These are phyloP conservation scores for Boletus calvinii DNA, from an alignment of 1,284 basidiomycete species.

Conservation along the genomic window DNA sequence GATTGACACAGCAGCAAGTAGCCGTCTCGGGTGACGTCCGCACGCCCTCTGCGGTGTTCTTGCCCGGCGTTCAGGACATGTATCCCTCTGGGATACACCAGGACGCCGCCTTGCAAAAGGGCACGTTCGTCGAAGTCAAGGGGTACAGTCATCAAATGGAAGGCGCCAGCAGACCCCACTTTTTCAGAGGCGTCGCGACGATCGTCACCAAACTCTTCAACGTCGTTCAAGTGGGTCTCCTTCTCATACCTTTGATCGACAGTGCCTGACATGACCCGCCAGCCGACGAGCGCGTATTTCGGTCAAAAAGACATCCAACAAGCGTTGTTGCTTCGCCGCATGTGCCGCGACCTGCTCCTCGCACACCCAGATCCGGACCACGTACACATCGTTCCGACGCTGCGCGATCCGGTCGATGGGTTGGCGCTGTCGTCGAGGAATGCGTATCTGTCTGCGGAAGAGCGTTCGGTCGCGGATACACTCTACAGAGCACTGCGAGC, in stretches of 20 bases:
- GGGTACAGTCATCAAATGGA: conserved; percentile 90
- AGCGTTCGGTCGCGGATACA: conserved; percentile 68
- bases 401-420: conserved; percentile 58
- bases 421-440: conserved; percentile 94
- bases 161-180: conserved; percentile 79
- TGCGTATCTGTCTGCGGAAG: conserved; percentile 70
- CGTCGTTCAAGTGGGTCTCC: conserved; percentile 67
- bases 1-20: conserved; percentile 40
- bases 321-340: conserved; percentile 81
- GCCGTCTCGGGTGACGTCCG: conserved; percentile 30
- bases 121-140: conserved; percentile 90
- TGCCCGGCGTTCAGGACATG: conserved; percentile 78
- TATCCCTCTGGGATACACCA: conserved; percentile 89
- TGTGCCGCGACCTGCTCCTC: conserved; percentile 81
- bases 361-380: conserved; percentile 69
- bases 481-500: conserved; percentile 70
- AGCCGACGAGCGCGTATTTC: conserved; percentile 94
- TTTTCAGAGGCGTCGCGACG: conserved; percentile 96
- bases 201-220: conserved; percentile 96
- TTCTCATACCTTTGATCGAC: neutral
- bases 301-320: conserved; percentile 99
- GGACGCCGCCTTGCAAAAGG: conserved; percentile 72
- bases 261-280: conserved; percentile 2
- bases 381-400: conserved; percentile 83
- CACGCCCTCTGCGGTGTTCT: conserved; percentile 71